Base-by-base conservation (phyloP, 257 asterid species). In the Anisodus acutangulus region DNA sequence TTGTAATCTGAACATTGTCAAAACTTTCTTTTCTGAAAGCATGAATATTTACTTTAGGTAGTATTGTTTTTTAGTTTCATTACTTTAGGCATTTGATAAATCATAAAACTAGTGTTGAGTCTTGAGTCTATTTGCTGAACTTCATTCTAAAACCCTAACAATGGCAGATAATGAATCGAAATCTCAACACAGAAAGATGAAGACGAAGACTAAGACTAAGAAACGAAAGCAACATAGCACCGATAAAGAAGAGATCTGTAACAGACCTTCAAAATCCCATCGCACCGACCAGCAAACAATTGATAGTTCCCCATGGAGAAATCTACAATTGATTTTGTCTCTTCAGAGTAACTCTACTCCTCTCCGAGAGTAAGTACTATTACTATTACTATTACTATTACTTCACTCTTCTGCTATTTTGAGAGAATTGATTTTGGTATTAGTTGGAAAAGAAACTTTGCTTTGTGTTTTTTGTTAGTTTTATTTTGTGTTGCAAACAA, bases 281-380 rank as follows among this genome's bases (percentile, higher is more conserved):
- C 91, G 91, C 41, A 58, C 72, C 62, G 64, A 84, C 22, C 71
- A 87, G 79, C 79, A 35, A 31, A 31, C 35, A 31, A 31, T 31
- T 31, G 89, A 85, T 17, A 35, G 72, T 19, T 87, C 89, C 4
- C 90, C 97, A 22, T 94, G 99, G 99, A 90, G 86, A 84, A 93
- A 93, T 87, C 87, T 95, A 80, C 86, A 92, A 86, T 76, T 95
- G 81, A 84, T 95, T 84, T 83, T 91, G 35, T 89, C 87, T 5
- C 88, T 95, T 16, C 94, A 91, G 90, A 91, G 92, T 81, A 91
- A 88, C 85, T 80, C 85, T 85, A 84, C 78, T 43, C 88, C 90
- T 85, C 84, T 88, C 54, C 59, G 62, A 43, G 86, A 89, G 97
- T 94, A 79, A 3, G 91, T 72, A 1, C 35, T 31, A 31, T 31